phyloP scores from a whole-genome alignment of 2,329 filamentous ascomycete genomes.

The Cordyceps cicadae region DNA sequence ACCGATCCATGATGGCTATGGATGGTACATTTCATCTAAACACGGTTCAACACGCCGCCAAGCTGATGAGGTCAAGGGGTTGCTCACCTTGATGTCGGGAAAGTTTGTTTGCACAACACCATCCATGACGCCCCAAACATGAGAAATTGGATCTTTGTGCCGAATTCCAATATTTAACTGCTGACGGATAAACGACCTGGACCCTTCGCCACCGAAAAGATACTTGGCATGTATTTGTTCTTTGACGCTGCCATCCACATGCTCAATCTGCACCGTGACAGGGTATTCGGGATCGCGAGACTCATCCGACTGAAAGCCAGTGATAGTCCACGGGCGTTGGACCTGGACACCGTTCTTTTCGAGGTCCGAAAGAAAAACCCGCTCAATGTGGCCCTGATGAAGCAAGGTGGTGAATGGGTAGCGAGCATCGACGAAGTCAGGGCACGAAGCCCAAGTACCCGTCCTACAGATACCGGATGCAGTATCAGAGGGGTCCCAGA shows the following conservation, averaged over 20 bases:
- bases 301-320: constrained; percentile 51
- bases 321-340: constrained; percentile 58
- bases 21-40: constrained; percentile 64
- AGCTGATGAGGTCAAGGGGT: neutral
- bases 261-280: constrained; percentile 68
- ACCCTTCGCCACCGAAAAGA: constrained; percentile 63
- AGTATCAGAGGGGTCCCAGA: constrained; percentile 57
- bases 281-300: constrained; percentile 57
- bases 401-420: constrained; percentile 64
- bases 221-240: constrained; percentile 65
- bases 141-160: constrained; percentile 59
- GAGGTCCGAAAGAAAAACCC: constrained; percentile 59
- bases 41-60: neutral
- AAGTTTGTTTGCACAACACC: constrained; percentile 65
- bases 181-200: constrained; percentile 56
- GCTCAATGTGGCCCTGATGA: constrained; percentile 64
- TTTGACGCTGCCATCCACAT: constrained; percentile 61
- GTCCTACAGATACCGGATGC: constrained; percentile 54
- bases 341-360: constrained; percentile 52
- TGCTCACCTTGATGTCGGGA: constrained; percentile 61
- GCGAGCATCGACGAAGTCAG: constrained; percentile 67
- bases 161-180: constrained; percentile 62
- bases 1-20: constrained; percentile 67
- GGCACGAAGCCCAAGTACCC: constrained; percentile 78
- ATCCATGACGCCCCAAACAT: constrained; percentile 73